Conservation (phyloP, 352 stramenopile genomes). For the Globisporangium spinosum region DNA sequence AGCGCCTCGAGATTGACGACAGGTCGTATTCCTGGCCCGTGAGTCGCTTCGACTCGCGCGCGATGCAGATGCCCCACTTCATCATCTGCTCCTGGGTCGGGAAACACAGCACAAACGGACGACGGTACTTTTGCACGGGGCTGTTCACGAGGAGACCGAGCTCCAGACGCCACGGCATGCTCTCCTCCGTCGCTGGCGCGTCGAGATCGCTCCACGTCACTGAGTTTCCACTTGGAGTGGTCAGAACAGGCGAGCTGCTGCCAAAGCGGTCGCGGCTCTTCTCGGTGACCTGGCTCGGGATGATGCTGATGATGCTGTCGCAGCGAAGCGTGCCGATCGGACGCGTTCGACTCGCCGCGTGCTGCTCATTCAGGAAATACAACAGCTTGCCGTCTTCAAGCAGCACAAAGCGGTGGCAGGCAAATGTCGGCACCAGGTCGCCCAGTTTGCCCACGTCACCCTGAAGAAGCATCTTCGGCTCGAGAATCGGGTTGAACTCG, state of each 20-base stretch:
- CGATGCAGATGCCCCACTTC: conserved; percentile 80
- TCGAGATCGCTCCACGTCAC: conserved; percentile 21
- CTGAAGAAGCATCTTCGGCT: conserved; percentile 64
- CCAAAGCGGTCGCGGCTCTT: conserved; percentile 41
- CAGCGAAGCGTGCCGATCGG: conserved; percentile 80
- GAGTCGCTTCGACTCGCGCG: conserved; percentile 73
- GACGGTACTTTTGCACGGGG: conserved; percentile 60
- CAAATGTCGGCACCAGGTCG: conserved; percentile 67
- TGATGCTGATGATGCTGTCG: conserved; percentile 77
- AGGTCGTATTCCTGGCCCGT: conserved; percentile 81
- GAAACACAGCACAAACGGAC: conserved; percentile 79
- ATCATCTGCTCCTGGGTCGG: conserved; percentile 78
- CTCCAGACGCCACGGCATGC: conserved; percentile 75
- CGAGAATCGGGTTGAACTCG: conserved; percentile 62
- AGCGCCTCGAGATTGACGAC: conserved; percentile 57
- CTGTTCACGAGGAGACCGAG: conserved; percentile 62
- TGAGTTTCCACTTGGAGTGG: background rate
- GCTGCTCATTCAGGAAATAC: conserved; percentile 63
- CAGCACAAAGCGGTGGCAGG: conserved; percentile 66
- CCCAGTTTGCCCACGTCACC: conserved; percentile 74
- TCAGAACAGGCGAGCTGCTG: conserved; percentile 37
- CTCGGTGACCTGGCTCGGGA: conserved; percentile 61
- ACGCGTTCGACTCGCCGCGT: conserved; percentile 49
- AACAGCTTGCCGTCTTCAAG: conserved; percentile 79
- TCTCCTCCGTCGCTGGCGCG: conserved; percentile 36